Evolutionary conservation across 2,329 filamentous ascomycete genomes (phyloP), one percentile per base, ranked within the genome.

Genomic region (Hortaea werneckii): DNA sequence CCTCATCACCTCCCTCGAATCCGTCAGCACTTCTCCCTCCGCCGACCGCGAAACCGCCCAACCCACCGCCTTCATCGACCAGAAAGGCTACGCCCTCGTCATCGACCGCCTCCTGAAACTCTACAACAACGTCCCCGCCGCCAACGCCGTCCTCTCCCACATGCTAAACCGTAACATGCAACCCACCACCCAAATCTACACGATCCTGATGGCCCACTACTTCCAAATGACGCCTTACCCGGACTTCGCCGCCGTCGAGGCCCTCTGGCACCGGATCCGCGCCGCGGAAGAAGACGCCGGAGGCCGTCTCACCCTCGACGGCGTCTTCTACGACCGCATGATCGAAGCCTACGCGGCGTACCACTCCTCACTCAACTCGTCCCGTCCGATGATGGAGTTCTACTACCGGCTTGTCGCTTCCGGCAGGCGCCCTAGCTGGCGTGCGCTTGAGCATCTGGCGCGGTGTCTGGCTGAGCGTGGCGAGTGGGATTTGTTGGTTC

Each of bases 201-300:
- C 85, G 26, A 84, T 82, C 57, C 74, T 92, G 13, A 69, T 85
- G 40, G 76, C 82, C 40, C 73, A 83, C 59, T 82, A 82, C 59
- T 83, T 89, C 59, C 57, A 69, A 6, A 49, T 47, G 4, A 50
- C 66, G 1, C 77, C 78, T 2, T 32, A 44, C 12, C 79, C 81
- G 0, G 73, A 84, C 53, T 66, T 85, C 29, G 63, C 66, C 1
- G 75, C 77, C 10, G 73, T 86, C n/a, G 73, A 78, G 34, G 60
- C 63, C 0, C 67, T 89, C 3, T 77, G 87, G 53, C 49, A 55
- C 7, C 63, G 69, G 4, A 70, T 76, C 39, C 58, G 64, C 27
- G 57, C 55, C 13, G 65, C 70, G 20, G 20, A 20, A 20, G 20
- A 20, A 20, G 34, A 46, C 7, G 12, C 27, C 38, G 50, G 48